These are phyloP conservation scores for Leucocoprinus gongylophorus DNA, from an alignment of 1,284 basidiomycete species.

Conservation along the genomic window DNA sequence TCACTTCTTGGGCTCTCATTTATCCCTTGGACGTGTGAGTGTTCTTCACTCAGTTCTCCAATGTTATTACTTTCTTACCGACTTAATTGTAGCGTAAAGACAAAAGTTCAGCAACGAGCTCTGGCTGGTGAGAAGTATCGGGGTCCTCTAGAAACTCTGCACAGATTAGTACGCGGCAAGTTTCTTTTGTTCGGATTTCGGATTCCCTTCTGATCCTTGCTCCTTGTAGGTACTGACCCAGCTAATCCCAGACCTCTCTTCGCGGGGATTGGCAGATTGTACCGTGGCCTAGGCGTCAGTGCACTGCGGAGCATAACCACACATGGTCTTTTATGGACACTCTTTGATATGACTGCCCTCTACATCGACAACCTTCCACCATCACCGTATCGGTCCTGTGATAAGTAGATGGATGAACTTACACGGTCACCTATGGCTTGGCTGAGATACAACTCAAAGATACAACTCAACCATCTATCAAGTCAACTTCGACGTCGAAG, in stretches of 20 bases:
- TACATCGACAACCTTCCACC: slow-evolving; percentile 67
- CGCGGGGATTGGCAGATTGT: slow-evolving; percentile 67
- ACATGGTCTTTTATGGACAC: slow-evolving; percentile 76
- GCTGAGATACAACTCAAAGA: neutral
- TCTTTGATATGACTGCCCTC: slow-evolving; percentile 68
- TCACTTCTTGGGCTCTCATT: slow-evolving; percentile 76
- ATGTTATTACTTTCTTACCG: neutral
- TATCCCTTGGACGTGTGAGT: slow-evolving; percentile 79
- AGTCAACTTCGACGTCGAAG: too few species aligned
- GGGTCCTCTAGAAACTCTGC: slow-evolving; percentile 66
- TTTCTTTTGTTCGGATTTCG: neutral
- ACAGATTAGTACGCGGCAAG: slow-evolving; percentile 68
- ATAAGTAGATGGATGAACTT: neutral
- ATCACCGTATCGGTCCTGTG: slow-evolving; percentile 16
- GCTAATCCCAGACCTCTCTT: slow-evolving; percentile 61
- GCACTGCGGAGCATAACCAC: slow-evolving; percentile 78
- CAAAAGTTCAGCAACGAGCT: slow-evolving; percentile 85
- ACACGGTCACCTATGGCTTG: neutral
- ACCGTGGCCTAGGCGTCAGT: slow-evolving; percentile 81
- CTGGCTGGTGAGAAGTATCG: slow-evolving; percentile 69
- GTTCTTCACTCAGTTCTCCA: neutral
- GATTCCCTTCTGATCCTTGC: neutral
- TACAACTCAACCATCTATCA: neutral
- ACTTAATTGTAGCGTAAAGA: slow-evolving; percentile 73
- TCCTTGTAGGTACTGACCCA: slow-evolving; percentile 61